Evolutionary conservation across 1,284 basidiomycete species (phyloP).

Genomic region (Malassezia sympodialis): DNA sequence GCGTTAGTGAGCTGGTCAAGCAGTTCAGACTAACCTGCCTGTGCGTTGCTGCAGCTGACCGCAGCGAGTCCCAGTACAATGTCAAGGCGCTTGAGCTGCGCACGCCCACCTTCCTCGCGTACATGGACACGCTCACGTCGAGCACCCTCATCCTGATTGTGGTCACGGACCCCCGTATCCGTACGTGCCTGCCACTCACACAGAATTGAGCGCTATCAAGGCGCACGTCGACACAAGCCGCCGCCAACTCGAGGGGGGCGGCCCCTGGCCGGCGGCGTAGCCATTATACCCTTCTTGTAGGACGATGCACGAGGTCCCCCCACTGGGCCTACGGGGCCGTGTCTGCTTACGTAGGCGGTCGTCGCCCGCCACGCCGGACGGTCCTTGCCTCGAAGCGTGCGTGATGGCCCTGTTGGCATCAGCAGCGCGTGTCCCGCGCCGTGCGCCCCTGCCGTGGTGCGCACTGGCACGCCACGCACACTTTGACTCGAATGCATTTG

Average conservation of each 20-base stretch:
- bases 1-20: conserved; percentile 89
- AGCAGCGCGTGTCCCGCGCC: background rate
- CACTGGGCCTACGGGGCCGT: background rate
- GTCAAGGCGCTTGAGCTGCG: conserved; percentile 47
- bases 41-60: conserved; percentile 47
- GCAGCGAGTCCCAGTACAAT: conserved; percentile 21
- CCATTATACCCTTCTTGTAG: background rate
- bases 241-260: conserved; percentile 20
- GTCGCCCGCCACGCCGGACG: background rate
- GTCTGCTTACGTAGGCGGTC: background rate
- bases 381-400: background rate
- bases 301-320: background rate
- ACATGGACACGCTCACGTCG: conserved; percentile 84
- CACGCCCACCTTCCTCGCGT: conserved; percentile 61
- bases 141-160: conserved; percentile 90
- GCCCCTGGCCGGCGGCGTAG: background rate
- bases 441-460: background rate
- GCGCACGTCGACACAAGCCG: conserved; percentile 72
- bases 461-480: conserved; percentile 15
- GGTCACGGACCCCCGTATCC: conserved; percentile 73
- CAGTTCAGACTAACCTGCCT: conserved; percentile 78
- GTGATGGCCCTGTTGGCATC: background rate
- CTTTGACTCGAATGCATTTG: conserved; percentile 45
- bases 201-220: conserved; percentile 71
- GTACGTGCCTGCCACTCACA: conserved; percentile 52